These are phyloP conservation scores for Sporisorium iseilematis-ciliati DNA, from an alignment of 1,284 basidiomycete species.

Conservation along the genomic window DNA sequence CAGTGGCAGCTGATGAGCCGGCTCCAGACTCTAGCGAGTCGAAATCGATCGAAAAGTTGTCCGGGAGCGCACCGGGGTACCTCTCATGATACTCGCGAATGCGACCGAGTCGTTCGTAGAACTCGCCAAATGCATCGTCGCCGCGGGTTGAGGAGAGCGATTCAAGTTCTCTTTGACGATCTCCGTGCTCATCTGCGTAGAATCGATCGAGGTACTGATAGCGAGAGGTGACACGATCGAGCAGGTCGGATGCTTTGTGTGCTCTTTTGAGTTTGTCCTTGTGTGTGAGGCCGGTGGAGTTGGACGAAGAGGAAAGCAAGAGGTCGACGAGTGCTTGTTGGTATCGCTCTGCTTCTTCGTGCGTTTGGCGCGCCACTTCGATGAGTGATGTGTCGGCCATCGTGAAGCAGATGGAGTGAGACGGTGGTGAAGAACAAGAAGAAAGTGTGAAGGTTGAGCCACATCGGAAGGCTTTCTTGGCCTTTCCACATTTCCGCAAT, in stretches of 20 bases:
- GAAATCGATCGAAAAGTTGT: slow-evolving; percentile 64
- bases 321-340: slow-evolving; percentile 74
- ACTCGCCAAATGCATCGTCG: slow-evolving; percentile 71
- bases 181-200: slow-evolving; percentile 71
- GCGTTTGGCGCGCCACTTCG: slow-evolving; percentile 90
- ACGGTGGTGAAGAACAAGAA: slow-evolving; percentile 2
- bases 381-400: slow-evolving; percentile 80
- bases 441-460: not conserved
- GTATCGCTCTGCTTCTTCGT: slow-evolving; percentile 94
- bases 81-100: slow-evolving; percentile 95
- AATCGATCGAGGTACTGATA: slow-evolving; percentile 67
- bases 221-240: slow-evolving; percentile 83
- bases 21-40: slow-evolving; percentile 50
- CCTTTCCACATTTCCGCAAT: slow-evolving; percentile 20
- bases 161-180: slow-evolving; percentile 71
- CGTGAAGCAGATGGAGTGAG: not conserved
- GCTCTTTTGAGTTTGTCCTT: slow-evolving; percentile 79
- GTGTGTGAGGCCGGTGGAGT: slow-evolving; percentile 64
- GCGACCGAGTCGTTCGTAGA: slow-evolving; percentile 91
- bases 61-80: slow-evolving; percentile 82
- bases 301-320: slow-evolving; percentile 69
- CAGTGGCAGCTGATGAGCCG: slow-evolving; percentile 17
- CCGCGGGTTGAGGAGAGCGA: slow-evolving; percentile 61
- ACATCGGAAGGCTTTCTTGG: not conserved
- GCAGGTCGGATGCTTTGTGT: slow-evolving; percentile 86